Evolutionary conservation across 192 early-diverging fungal species (phyloP), one percentile per base, ranked within the genome.

Genomic region (Entomortierella parvispora): DNA sequence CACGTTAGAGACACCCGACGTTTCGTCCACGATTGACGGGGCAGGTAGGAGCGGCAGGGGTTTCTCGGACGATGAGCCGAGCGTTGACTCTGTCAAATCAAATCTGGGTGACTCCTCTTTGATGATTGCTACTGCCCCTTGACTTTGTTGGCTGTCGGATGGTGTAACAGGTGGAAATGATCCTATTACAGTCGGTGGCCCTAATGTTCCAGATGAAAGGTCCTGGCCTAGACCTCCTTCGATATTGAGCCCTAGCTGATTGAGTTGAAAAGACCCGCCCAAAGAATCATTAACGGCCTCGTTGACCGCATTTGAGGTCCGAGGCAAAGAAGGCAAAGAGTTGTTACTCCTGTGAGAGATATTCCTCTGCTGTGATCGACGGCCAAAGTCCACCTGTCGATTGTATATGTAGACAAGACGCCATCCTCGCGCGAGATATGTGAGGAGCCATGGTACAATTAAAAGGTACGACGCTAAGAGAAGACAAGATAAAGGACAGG

Each of bases 351-450:
- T 40, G 37, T 5, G 12, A 9, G 12, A 40, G 5, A 12, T 12
- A 40, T 40, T 5, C 12, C 37, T 5, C 12, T 40, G 37, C 5
- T 9, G 37, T 9, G 37, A 40, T 40, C 12, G 5, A 5, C 37
- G 37, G 49, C 60, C 72, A 52, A 68, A 63, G 29, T 76, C 72
- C 15, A 76, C 65, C 45, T 76, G 72, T 22, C 67, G 65, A 34
- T 76, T 76, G 54, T 76, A 76, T 42, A 76, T 76, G 54, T 63
- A 76, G 6, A 76, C 72, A 1, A 76, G 65, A 4, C 72, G 59
- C 64, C 64, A 76, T 33, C 59, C 72, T 23, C 72, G 58, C 20
- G 72, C 72, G 46, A 76, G 59, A 17, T 76, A 68, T 2, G 72
- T 76, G 34, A 76, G 60, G 51, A 76, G 60, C 72, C 72, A 76